Percentiles rank a stretch among this genome's conserved stretches.
These are phyloP conservation scores for Trichophaea hybrida DNA, from an alignment of 2,329 filamentous ascomycete genomes.

Conservation along the genomic window DNA sequence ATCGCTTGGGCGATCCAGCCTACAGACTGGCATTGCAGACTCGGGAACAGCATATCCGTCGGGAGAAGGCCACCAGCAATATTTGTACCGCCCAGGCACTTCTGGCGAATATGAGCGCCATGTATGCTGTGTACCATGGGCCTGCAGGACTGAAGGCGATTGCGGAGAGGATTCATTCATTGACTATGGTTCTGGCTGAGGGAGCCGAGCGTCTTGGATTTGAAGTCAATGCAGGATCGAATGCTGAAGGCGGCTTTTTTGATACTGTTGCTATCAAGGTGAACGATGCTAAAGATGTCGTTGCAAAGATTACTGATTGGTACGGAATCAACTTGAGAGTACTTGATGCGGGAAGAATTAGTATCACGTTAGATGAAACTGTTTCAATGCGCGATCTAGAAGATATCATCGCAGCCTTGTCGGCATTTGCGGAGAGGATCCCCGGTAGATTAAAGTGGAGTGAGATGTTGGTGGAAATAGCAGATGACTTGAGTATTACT, in stretches of 20 bases:
- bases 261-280: constrained; percentile 63
- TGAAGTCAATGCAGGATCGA: constrained; percentile 45
- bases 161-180: constrained; percentile 59
- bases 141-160: constrained; percentile 70
- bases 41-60: constrained; percentile 85
- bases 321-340: constrained; percentile 48
- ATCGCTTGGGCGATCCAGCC: constrained; percentile 66
- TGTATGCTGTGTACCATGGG: constrained; percentile 90
- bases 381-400: constrained; percentile 43
- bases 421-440: constrained; percentile 25
- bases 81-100: constrained; percentile 92
- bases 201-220: constrained; percentile 50
- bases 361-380: constrained; percentile 68
- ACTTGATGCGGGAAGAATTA: constrained; percentile 46
- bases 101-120: constrained; percentile 86
- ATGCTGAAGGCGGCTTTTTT: constrained; percentile 47
- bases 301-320: constrained; percentile 39
- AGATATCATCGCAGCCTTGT: constrained; percentile 37
- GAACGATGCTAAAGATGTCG: constrained; percentile 39
- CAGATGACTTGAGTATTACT: constrained; percentile 34
- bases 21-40: constrained; percentile 80
- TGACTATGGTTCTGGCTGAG: constrained; percentile 48
- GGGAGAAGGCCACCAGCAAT: constrained; percentile 95
- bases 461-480: constrained; percentile 33
- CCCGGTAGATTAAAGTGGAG: constrained; percentile 27